Percentiles rank a stretch among this genome's conserved stretches.
Conservation (phyloP, 352 stramenopile species). For the Phytophthora constricta region DNA sequence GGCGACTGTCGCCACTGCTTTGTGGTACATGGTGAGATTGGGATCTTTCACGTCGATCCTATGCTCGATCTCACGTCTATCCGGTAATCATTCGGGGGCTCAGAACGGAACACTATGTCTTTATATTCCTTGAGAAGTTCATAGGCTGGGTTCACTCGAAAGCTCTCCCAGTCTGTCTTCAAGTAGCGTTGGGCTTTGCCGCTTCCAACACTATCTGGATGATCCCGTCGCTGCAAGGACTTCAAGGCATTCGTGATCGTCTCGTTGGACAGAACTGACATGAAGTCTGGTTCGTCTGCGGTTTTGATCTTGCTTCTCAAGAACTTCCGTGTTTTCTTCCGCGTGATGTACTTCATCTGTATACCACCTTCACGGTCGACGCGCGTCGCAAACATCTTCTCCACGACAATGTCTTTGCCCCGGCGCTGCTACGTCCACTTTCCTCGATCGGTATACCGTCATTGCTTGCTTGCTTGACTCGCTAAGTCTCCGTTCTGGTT, state of each 20-base stretch:
- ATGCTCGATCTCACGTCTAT: slow-evolving; percentile 8
- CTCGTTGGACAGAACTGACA: slow-evolving; percentile 21
- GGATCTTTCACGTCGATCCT: slow-evolving; percentile 14
- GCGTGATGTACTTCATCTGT: neutral
- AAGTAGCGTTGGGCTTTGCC: neutral
- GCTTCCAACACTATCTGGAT: neutral
- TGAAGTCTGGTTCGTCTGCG: slow-evolving; percentile 15
- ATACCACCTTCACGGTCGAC: neutral
- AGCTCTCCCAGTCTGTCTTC: slow-evolving; percentile 5
- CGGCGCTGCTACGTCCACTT: neutral
- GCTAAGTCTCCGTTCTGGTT: neutral
- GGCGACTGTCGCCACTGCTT: neutral
- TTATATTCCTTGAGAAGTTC: slow-evolving; percentile 3
- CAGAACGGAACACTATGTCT: slow-evolving; percentile 1
- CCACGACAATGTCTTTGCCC: slow-evolving; percentile 6
- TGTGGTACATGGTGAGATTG: slow-evolving; percentile 8
- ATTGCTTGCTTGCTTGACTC: neutral
- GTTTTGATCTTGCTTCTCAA: neutral
- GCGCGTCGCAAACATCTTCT: slow-evolving; percentile 8
- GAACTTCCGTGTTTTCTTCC: slow-evolving; percentile 11
- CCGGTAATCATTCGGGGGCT: neutral
- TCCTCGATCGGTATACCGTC: slow-evolving; percentile 2
- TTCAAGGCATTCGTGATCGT: slow-evolving; percentile 11
- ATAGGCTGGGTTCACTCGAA: slow-evolving; percentile 4
- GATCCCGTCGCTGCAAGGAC: neutral